phyloP scores from a whole-genome alignment of 257 asterid species.

The Gardenia jasminoides region DNA sequence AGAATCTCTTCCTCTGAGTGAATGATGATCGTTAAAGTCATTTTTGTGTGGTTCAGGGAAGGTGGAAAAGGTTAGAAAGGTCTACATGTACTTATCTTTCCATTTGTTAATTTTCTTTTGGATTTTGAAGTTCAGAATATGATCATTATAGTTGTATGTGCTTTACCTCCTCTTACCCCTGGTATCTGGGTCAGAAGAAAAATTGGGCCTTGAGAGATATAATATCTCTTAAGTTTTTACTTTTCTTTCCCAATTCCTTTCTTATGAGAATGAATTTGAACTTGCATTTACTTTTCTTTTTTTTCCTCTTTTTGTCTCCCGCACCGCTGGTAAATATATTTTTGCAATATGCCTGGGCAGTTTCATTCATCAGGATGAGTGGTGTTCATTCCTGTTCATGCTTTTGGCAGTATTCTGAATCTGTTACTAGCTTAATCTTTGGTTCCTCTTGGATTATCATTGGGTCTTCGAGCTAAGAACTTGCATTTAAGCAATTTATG shows the following conservation, averaged over 20 bases:
- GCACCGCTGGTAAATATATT: background rate
- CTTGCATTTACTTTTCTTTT: background rate
- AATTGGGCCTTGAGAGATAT: background rate
- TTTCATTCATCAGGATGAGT: background rate
- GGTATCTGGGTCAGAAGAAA: background rate
- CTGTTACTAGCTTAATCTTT: background rate
- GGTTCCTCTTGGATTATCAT: background rate
- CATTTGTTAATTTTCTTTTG: background rate
- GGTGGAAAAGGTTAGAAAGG: background rate
- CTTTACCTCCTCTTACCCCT: background rate
- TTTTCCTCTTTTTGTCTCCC: background rate
- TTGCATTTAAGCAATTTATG: background rate
- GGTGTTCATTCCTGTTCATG: background rate
- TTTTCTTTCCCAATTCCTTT: background rate
- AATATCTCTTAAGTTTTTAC: background rate
- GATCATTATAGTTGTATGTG: background rate
- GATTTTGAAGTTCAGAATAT: background rate
- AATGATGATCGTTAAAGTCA: background rate
- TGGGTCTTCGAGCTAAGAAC: background rate
- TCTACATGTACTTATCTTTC: background rate
- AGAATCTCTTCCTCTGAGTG: background rate
- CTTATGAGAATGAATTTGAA: background rate
- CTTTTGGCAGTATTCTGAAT: background rate
- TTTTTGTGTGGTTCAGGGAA: background rate
- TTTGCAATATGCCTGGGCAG: background rate